A percentile compares a stretch with the other conserved stretches of the same genome.
Conservation (phyloP, 1,139 yeast species). For the Taphrina confusa region DNA sequence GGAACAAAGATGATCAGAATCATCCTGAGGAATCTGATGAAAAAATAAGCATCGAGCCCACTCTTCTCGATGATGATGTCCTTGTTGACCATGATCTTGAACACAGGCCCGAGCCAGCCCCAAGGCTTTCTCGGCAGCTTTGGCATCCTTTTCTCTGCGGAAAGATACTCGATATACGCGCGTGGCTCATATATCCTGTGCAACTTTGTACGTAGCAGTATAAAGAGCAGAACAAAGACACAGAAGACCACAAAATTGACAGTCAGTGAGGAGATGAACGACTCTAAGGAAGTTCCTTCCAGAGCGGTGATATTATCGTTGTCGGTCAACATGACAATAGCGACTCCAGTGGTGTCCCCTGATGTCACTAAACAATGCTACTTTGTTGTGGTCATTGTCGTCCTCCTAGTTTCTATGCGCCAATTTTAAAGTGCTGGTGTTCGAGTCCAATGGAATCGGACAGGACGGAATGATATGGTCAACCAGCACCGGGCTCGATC, state of each 20-base stretch:
- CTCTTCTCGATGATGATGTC: slow-evolving; percentile 70
- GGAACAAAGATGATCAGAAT: slow-evolving; percentile 60
- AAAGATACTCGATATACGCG: slow-evolving; percentile 49
- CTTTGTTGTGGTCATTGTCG: too few relatives aligned
- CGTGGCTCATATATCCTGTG: slow-evolving; percentile 82
- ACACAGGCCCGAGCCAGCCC: slow-evolving; percentile 58
- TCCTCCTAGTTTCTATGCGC: too few relatives aligned
- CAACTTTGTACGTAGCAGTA: slow-evolving; percentile 65
- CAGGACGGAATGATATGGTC: too few relatives aligned
- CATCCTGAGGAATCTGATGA: slow-evolving; percentile 71
- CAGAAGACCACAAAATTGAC: slow-evolving; percentile 62
- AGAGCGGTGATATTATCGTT: slow-evolving; percentile 7
- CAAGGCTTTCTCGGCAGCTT: slow-evolving; percentile 21
- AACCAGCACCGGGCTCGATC: too few relatives aligned
- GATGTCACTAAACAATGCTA: too few relatives aligned
- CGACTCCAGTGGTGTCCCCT: too few relatives aligned
- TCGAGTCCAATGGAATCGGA: too few relatives aligned
- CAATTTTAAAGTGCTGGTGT: too few relatives aligned
- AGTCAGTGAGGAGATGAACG: slow-evolving; percentile 57
- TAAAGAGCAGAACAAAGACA: slow-evolving; percentile 60
- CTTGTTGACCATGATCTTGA: slow-evolving; percentile 56
- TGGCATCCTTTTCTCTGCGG: slow-evolving; percentile 18
- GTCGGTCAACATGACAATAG: slow-evolving; percentile 6
- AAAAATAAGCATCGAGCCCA: slow-evolving; percentile 80
- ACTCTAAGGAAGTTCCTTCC: slow-evolving; percentile 43